Evolutionary conservation across 768 basidiomycete genomes (phyloP), one percentile per base, ranked within the genome.

Genomic region (Exidia glandulosa): DNA sequence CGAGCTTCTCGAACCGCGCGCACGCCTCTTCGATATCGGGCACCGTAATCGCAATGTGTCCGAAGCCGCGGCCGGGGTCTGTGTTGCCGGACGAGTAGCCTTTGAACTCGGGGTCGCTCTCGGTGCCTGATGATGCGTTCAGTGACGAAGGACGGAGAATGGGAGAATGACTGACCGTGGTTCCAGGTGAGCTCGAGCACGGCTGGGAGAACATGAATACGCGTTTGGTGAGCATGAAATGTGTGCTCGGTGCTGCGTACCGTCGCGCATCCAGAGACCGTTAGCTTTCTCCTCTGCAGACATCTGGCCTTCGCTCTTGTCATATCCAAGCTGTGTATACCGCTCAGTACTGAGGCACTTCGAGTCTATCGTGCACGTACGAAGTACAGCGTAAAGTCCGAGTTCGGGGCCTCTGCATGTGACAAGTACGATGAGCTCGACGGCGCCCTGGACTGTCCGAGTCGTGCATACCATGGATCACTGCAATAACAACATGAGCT

Each of bases 121-220:
- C 95, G 60, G 91, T 90, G 59, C 94, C 91, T 93, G 90, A 76
- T 94, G 92, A 75, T 88, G 85, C 1, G 88, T 92, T 56, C 93
- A 79, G 70, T 94, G 90, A 61, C 93, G 81, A 64, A 94, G 73
- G 58, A 85, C 87, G n/a, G n/a, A n/a, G 54, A 55, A 13, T n/a
- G 48, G 50, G 29, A 25, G n/a, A n/a, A n/a, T n/a, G n/a, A n/a
- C n/a, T n/a, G n/a, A n/a, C n/a, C 41, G 41, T 45, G 41, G 41
- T 45, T 45, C 41, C 41, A 45, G 41, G 56, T 16, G 45, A 56
- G 16, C 30, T 33, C 31, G 29, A 56, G 25, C 30, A 33, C 27
- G 27, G 58, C 37, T 23, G 54, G 45, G 5, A n/a, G n/a, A n/a
- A n/a, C n/a, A n/a, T n/a, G n/a, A n/a, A n/a, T n/a, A n/a, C n/a